A percentile compares a stretch with the other conserved stretches of the same genome.
Evolutionary conservation across 2,329 filamentous ascomycete species (phyloP).

Genomic region (Neopestalotiopsis clavispora): DNA sequence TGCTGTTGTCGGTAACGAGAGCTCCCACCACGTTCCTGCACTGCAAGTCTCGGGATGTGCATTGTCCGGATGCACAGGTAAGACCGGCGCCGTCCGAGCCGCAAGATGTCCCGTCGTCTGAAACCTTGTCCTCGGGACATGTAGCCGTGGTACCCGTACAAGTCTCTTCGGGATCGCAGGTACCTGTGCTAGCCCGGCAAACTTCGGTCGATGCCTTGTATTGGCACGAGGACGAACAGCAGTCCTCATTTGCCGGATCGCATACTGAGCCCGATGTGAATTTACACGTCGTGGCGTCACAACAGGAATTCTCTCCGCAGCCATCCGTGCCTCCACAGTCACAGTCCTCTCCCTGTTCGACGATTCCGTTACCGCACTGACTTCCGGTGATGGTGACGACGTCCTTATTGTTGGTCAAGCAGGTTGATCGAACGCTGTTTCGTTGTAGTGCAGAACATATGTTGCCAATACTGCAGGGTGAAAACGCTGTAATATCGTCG

Average conservation of each 20-base stretch:
- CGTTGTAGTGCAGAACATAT: slow-evolving; percentile 85
- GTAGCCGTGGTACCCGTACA: slow-evolving; percentile 75
- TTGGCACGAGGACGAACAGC: slow-evolving; percentile 71
- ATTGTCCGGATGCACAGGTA: slow-evolving; percentile 88
- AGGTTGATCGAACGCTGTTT: slow-evolving; percentile 76
- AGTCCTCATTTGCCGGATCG: slow-evolving; percentile 81
- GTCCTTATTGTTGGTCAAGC: slow-evolving; percentile 84
- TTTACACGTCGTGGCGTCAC: slow-evolving; percentile 83
- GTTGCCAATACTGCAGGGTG: slow-evolving; percentile 88
- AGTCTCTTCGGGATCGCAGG: slow-evolving; percentile 84
- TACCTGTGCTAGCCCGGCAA: slow-evolving; percentile 79
- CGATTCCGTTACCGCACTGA: slow-evolving; percentile 95
- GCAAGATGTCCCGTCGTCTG: slow-evolving; percentile 74
- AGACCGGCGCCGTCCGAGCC: slow-evolving; percentile 67
- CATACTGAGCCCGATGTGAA: slow-evolving; percentile 80
- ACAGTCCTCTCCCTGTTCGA: slow-evolving; percentile 92
- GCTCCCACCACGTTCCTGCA: slow-evolving; percentile 84
- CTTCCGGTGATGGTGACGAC: slow-evolving; percentile 81
- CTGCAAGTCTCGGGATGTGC: slow-evolving; percentile 88
- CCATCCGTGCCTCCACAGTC: slow-evolving; percentile 82
- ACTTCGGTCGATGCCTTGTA: slow-evolving; percentile 71
- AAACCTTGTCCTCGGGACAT: slow-evolving; percentile 76
- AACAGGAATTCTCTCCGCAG: slow-evolving; percentile 81
- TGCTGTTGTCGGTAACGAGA: slow-evolving; percentile 75
- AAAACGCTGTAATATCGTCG: slow-evolving; percentile 77